phyloP scores from a whole-genome alignment of 2,329 filamentous ascomycete genomes.

The Alternaria brassicicola region DNA sequence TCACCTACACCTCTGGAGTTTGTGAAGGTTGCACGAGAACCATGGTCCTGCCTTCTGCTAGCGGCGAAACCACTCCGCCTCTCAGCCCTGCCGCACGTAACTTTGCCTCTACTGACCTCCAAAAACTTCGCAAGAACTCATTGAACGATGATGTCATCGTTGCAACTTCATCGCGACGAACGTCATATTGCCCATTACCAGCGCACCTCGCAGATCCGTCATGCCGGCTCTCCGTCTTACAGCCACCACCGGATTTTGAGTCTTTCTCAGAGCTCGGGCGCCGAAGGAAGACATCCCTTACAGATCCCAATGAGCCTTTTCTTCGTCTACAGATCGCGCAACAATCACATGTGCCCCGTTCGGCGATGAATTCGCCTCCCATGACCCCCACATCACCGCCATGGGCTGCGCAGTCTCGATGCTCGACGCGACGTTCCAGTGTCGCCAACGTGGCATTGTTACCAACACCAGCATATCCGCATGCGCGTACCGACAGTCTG shows the following conservation, averaged over 20 bases:
- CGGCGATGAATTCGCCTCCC: conserved; percentile 20
- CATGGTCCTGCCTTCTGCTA: conserved; percentile 26
- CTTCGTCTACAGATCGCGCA: conserved; percentile 37
- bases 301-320: conserved; percentile 39
- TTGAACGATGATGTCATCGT: conserved; percentile 18
- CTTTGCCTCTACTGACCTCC: conserved; percentile 31
- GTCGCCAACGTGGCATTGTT: conserved; percentile 34
- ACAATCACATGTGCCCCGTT: conserved; percentile 14
- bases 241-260: conserved; percentile 25
- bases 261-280: conserved; percentile 15
- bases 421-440: conserved; percentile 31
- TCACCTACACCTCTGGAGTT: conserved; percentile 35
- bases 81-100: conserved; percentile 32
- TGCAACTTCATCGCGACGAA: conserved; percentile 27
- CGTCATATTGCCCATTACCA: conserved; percentile 25
- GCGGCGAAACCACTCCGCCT: conserved; percentile 36
- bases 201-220: conserved; percentile 34
- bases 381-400: conserved; percentile 32
- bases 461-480: conserved; percentile 17
- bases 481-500: conserved; percentile 34
- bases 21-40: conserved; percentile 42
- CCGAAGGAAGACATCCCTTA: conserved; percentile 39
- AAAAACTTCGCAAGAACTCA: conserved; percentile 26
- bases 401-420: conserved; percentile 27
- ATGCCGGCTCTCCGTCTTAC: conserved; percentile 40